Conservation (phyloP, 148 eudicot species). For the Agrostemma githago region DNA sequence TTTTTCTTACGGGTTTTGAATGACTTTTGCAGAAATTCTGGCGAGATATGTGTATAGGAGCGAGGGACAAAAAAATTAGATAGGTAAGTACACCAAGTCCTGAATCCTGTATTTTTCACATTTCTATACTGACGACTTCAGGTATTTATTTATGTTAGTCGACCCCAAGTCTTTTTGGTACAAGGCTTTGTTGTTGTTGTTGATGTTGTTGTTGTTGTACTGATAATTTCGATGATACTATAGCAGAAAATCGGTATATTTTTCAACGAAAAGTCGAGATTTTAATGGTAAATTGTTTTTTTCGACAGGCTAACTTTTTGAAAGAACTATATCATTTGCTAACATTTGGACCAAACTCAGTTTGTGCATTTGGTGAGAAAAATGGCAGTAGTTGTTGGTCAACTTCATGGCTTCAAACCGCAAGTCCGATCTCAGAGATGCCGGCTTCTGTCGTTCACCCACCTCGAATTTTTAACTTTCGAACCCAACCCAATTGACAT, state of each 20-base stretch:
- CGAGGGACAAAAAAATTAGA: constrained; percentile 54
- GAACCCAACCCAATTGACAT: constrained; percentile 45
- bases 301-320: constrained; percentile 34
- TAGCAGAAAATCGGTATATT: neutral
- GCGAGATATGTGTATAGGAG: constrained; percentile 69
- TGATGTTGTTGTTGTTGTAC: neutral
- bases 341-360: constrained; percentile 34
- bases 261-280: constrained; percentile 19
- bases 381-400: constrained; percentile 78
- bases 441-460: constrained; percentile 64
- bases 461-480: constrained; percentile 53
- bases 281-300: constrained; percentile 38
- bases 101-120: neutral
- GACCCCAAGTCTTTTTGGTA: neutral
- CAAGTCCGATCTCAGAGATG: constrained; percentile 67
- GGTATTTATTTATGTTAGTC: too few species aligned
- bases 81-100: neutral
- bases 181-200: neutral
- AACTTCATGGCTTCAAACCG: constrained; percentile 58
- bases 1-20: neutral
- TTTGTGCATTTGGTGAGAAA: constrained; percentile 26
- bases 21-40: constrained; percentile 48
- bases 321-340: constrained; percentile 33
- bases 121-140: too few species aligned
- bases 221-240: neutral